phyloP scores from a whole-genome alignment of 2,329 filamentous ascomycete genomes.

The Botrytis hyacinthi region DNA sequence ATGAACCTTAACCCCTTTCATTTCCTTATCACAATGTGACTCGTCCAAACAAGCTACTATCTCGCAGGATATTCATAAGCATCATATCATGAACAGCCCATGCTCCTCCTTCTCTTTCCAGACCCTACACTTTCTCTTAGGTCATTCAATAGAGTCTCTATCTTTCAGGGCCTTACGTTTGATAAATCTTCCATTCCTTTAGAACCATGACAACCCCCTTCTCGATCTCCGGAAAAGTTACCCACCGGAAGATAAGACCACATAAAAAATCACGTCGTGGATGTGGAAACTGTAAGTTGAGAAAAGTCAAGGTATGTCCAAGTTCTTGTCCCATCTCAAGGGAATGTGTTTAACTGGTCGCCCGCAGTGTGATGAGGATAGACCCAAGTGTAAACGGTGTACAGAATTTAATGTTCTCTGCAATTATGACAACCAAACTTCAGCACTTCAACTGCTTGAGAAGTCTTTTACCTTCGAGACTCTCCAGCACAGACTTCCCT shows the following conservation, averaged over 20 bases:
- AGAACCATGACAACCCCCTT: not conserved
- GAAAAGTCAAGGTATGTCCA: conserved; percentile 49
- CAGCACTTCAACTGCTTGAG: conserved; percentile 39
- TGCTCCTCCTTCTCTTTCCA: not conserved
- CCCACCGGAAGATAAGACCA: conserved; percentile 28
- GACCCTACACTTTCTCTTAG: no score
- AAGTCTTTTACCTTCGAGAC: conserved; percentile 27
- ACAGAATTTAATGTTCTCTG: conserved; percentile 48
- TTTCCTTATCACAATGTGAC: not conserved
- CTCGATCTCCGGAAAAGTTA: not conserved
- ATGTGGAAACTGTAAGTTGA: conserved; percentile 56
- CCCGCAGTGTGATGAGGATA: conserved; percentile 52
- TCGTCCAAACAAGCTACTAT: not conserved
- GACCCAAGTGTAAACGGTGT: conserved; percentile 51
- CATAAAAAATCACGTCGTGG: conserved; percentile 55
- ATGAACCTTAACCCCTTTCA: not conserved
- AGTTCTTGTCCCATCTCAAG: not conserved
- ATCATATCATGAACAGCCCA: no score
- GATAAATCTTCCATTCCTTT: not conserved
- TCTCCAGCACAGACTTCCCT: not conserved
- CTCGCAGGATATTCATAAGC: not conserved
- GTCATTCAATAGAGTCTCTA: not conserved
- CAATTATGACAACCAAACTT: conserved; percentile 42
- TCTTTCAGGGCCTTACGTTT: not conserved
- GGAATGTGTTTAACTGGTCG: not conserved